Conservation (phyloP, 129 eudicot genomes). For the Rutidosis leptorrhynchoides region DNA sequence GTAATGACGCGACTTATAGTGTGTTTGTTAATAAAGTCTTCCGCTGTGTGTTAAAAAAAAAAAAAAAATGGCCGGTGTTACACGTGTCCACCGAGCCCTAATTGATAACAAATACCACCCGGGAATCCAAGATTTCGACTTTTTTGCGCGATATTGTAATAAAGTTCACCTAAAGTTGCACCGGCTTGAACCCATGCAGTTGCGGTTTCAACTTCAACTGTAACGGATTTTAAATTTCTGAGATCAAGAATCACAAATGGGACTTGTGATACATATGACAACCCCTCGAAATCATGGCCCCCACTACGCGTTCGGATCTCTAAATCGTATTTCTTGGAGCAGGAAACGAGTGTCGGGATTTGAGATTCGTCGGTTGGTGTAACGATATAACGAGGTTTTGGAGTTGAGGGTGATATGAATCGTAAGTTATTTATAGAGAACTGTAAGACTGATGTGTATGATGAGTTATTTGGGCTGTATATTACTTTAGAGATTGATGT, state of each 20-base stretch:
- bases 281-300: slow-evolving; percentile 40
- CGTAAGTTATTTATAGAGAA: slow-evolving; percentile 39
- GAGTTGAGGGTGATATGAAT: slow-evolving; percentile 38
- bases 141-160: slow-evolving; percentile 31
- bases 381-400: slow-evolving; percentile 34
- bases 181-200: slow-evolving; percentile 50
- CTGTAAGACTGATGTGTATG: slow-evolving; percentile 37
- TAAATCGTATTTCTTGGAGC: slow-evolving; percentile 25
- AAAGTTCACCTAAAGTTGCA: slow-evolving; percentile 39
- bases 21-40: no score
- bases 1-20: no score
- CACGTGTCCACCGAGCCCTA: slow-evolving; percentile 39
- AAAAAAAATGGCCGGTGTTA: no score
- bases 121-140: slow-evolving; percentile 37
- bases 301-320: slow-evolving; percentile 40
- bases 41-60: no score
- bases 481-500: slow-evolving; percentile 28
- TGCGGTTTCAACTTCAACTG: slow-evolving; percentile 27
- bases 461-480: slow-evolving; percentile 41
- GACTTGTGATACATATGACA: slow-evolving; percentile 32
- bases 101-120: slow-evolving; percentile 34
- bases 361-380: slow-evolving; percentile 36
- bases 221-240: slow-evolving; percentile 30
- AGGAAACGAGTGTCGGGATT: slow-evolving; percentile 31
- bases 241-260: slow-evolving; percentile 43